phyloP scores from a whole-genome alignment of 495 filamentous ascomycete genomes.

The Geoglossum glabrum region DNA sequence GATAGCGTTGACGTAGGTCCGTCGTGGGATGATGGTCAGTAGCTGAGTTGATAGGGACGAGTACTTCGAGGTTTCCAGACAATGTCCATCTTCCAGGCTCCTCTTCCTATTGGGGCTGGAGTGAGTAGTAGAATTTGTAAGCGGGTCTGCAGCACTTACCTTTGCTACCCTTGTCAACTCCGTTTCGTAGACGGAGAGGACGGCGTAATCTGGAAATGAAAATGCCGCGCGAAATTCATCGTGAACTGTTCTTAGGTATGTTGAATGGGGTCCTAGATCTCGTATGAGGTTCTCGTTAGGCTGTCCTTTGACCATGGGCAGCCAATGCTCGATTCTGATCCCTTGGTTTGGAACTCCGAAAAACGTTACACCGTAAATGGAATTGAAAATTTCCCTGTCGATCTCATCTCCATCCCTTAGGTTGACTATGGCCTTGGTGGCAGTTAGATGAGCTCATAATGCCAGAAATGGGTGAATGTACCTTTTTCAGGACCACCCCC shows the following conservation, averaged over 20 bases:
- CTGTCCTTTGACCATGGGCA: not conserved
- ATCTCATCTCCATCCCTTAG: slow-evolving; percentile 2
- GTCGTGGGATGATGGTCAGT: not conserved
- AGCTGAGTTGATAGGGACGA: not conserved
- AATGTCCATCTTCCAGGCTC: not conserved
- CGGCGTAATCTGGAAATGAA: not conserved
- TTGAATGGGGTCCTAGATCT: not conserved
- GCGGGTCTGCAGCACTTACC: not conserved
- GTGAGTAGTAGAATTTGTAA: not conserved
- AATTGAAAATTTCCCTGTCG: not conserved
- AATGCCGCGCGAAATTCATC: not conserved
- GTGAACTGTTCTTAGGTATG: not conserved
- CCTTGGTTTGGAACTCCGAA: not conserved
- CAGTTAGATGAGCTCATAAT: slow-evolving; percentile 15
- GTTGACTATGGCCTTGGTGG: slow-evolving; percentile 5
- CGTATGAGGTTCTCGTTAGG: not conserved
- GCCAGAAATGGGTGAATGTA: not conserved
- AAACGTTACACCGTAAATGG: not conserved
- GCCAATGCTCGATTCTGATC: not conserved
- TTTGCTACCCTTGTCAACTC: not conserved
- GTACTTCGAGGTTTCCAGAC: not conserved
- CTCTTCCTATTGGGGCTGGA: not conserved
- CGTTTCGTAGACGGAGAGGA: not conserved
- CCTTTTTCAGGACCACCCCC: slow-evolving; percentile 20
- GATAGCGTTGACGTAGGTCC: not conserved